These are phyloP conservation scores for Geosmithia putterillii DNA, from an alignment of 2,329 filamentous ascomycete species.

Conservation along the genomic window DNA sequence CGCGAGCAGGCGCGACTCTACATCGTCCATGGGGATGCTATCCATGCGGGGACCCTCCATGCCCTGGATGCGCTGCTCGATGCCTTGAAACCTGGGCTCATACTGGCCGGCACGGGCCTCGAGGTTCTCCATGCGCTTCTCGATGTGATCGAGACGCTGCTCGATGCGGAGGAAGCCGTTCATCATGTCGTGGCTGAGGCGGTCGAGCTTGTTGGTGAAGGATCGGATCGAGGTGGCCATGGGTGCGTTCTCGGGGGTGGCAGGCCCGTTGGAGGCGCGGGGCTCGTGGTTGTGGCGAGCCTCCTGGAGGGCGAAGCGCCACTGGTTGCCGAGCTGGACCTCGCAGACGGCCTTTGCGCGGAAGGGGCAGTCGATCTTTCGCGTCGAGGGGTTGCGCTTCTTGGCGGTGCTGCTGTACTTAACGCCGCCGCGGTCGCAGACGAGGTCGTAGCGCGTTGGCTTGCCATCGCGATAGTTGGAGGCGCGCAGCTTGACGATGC, in stretches of 20 bases:
- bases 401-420: slow-evolving; percentile 54
- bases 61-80: slow-evolving; percentile 27
- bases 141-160: slow-evolving; percentile 34
- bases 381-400: slow-evolving; percentile 51
- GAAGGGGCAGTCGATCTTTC: slow-evolving; percentile 53
- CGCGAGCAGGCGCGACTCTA: slow-evolving; percentile 29
- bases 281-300: slow-evolving; percentile 50
- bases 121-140: slow-evolving; percentile 42
- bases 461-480: slow-evolving; percentile 53
- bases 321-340: slow-evolving; percentile 49
- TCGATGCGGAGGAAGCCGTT: slow-evolving; percentile 40
- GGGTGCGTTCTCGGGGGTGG: slow-evolving; percentile 45
- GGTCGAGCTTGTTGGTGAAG: slow-evolving; percentile 47
- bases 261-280: slow-evolving; percentile 37
- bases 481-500: slow-evolving; percentile 49
- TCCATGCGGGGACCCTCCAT: slow-evolving; percentile 30
- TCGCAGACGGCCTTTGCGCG: slow-evolving; percentile 52
- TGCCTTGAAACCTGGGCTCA: slow-evolving; percentile 30
- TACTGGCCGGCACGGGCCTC: slow-evolving; percentile 30
- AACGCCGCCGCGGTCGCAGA: slow-evolving; percentile 50
- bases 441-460: slow-evolving; percentile 49
- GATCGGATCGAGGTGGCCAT: slow-evolving; percentile 45
- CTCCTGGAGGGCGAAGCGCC: slow-evolving; percentile 51
- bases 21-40: slow-evolving; percentile 30
- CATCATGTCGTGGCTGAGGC: slow-evolving; percentile 41